A percentile compares a stretch with the other conserved stretches of the same genome.
These are phyloP conservation scores for Lactarius indigo DNA, from an alignment of 768 basidiomycete species.

Conservation along the genomic window DNA sequence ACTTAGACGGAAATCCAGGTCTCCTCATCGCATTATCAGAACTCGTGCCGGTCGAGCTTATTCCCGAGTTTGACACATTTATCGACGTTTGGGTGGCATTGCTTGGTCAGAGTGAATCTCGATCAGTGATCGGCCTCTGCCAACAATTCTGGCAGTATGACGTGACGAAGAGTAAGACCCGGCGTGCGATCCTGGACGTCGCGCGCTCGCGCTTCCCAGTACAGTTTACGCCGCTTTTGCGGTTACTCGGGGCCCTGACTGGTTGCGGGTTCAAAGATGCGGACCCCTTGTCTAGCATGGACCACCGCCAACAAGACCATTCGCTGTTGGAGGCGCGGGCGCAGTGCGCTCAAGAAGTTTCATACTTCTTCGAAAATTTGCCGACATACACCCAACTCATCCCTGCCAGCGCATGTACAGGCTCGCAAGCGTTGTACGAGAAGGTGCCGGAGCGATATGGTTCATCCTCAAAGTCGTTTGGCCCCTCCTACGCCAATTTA, in stretches of 20 bases:
- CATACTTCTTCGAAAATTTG: conserved; percentile 69
- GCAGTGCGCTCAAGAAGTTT: conserved; percentile 66
- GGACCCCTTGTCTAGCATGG: conserved; percentile 57
- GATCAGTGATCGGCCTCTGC: conserved; percentile 64
- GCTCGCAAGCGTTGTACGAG: conserved; percentile 71
- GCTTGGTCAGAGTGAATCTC: conserved; percentile 68
- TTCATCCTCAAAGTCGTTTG: conserved; percentile 43
- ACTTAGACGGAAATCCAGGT: conserved; percentile 43
- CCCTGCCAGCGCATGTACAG: conserved; percentile 56
- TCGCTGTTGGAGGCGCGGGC: conserved; percentile 46
- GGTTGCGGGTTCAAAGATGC: conserved; percentile 74
- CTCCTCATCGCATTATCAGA: conserved; percentile 73
- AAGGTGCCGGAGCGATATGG: conserved; percentile 59
- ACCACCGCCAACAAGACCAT: conserved; percentile 41
- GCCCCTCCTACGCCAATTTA: conserved; percentile 60
- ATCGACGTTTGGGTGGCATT: conserved; percentile 77
- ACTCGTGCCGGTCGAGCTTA: conserved; percentile 68
- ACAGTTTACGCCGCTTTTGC: conserved; percentile 63
- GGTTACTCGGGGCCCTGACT: conserved; percentile 73
- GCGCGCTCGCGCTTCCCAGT: conserved; percentile 81
- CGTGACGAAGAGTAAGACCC: conserved; percentile 60
- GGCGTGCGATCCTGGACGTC: conserved; percentile 80
- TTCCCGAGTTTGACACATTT: conserved; percentile 68
- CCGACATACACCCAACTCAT: conserved; percentile 74
- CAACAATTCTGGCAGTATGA: conserved; percentile 82